Conservation (phyloP, 225 moss, liverwort and hornwort species). For the Bryum argenteum region DNA sequence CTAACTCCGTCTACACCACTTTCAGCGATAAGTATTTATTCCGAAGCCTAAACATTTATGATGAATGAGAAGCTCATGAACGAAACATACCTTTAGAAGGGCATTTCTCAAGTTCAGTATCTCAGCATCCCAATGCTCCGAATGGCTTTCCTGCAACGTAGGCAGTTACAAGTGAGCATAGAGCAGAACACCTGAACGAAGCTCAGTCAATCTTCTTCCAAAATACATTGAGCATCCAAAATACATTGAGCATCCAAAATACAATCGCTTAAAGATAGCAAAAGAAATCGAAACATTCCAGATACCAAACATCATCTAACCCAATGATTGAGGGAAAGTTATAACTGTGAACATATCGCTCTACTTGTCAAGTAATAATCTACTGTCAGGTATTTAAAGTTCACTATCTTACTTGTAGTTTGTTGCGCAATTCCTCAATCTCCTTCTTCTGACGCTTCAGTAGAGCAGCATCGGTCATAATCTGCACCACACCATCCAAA, state of each 20-base stretch:
- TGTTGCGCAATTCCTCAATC: constrained; percentile 83
- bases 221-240: neutral
- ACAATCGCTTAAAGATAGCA: neutral
- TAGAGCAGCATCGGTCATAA: constrained; percentile 94
- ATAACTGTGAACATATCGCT: neutral
- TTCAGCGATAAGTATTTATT: constrained; percentile 25
- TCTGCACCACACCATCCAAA: constrained; percentile 47
- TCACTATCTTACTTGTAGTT: constrained; percentile 66
- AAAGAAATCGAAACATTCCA: neutral
- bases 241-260: neutral
- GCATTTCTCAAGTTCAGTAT: constrained; percentile 88
- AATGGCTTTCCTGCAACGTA: constrained; percentile 59
- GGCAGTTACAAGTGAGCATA: constrained; percentile 1
- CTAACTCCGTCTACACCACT: constrained; percentile 76
- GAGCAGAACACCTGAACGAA: constrained; percentile 3
- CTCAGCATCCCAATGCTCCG: constrained; percentile 90
- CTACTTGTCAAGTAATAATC: constrained; percentile 3
- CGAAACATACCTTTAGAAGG: constrained; percentile 71
- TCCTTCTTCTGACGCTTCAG: constrained; percentile 98
- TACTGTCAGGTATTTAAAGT: constrained; percentile 12
- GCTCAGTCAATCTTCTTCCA: neutral
- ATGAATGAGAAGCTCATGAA: constrained; percentile 10
- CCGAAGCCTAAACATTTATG: neutral
- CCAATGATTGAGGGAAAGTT: neutral
- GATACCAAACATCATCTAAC: neutral